Evolutionary conservation across 495 filamentous ascomycete species (phyloP).

Genomic region (Annulohypoxylon nitens): DNA sequence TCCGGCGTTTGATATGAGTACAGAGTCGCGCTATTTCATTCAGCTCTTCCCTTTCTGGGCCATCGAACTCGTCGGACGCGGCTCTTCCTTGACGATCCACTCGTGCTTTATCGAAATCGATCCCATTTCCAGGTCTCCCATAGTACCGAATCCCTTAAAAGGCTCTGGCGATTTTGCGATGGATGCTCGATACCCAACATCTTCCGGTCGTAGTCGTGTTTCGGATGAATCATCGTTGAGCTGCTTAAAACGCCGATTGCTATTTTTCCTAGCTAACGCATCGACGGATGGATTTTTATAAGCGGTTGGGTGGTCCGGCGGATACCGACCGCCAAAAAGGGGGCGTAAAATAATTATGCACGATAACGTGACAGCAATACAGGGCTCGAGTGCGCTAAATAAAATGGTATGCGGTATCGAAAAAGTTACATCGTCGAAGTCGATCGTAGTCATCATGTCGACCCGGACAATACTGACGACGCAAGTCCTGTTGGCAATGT

Average conservation of each 20-base stretch:
- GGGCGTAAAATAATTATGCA: constrained; percentile 50
- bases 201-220: constrained; percentile 47
- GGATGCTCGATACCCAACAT: constrained; percentile 35
- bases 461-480: constrained; percentile 46
- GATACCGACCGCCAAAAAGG: constrained; percentile 45
- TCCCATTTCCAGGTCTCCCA: constrained; percentile 44
- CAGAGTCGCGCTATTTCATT: background rate
- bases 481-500: constrained; percentile 35
- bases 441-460: constrained; percentile 40
- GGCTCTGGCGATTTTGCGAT: constrained; percentile 37
- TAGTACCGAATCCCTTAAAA: constrained; percentile 23
- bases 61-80: constrained; percentile 24
- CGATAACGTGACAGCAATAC: constrained; percentile 45
- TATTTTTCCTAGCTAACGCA: constrained; percentile 31
- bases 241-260: constrained; percentile 45
- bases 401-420: constrained; percentile 42
- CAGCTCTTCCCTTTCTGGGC: constrained; percentile 15
- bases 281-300: constrained; percentile 26
- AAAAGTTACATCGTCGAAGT: constrained; percentile 49
- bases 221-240: constrained; percentile 51
- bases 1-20: background rate
- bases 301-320: constrained; percentile 34
- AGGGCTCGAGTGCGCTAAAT: constrained; percentile 49
- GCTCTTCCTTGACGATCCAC: constrained; percentile 44
- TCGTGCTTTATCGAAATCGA: constrained; percentile 43